A percentile compares a stretch with the other conserved stretches of the same genome.
These are phyloP conservation scores for Exsudoporus frostii DNA, from an alignment of 768 basidiomycete genomes.

Conservation along the genomic window DNA sequence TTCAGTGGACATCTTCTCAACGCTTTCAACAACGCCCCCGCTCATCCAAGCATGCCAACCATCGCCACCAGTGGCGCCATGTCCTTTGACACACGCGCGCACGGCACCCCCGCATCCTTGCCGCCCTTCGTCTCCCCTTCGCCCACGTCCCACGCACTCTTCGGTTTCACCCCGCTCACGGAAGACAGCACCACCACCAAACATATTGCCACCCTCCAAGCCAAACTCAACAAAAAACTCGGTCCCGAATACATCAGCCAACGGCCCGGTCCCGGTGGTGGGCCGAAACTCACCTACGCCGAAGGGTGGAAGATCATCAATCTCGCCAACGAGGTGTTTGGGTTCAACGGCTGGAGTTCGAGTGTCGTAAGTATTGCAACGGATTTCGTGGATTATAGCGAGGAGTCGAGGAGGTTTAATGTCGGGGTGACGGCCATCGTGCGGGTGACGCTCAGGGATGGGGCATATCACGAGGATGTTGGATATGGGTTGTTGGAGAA, in stretches of 20 bases:
- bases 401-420: constrained; percentile 61
- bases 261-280: constrained; percentile 83
- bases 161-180: constrained; percentile 33
- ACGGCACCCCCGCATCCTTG: constrained; percentile 33
- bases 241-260: constrained; percentile 94
- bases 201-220: constrained; percentile 68
- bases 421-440: constrained; percentile 84
- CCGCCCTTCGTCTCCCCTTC: constrained; percentile 5
- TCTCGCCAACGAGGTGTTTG: constrained; percentile 97
- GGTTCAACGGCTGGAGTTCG: constrained; percentile 95
- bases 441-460: constrained; percentile 83
- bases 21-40: constrained; percentile 33
- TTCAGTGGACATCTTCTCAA: constrained; percentile 59
- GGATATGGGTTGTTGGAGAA: constrained; percentile 91
- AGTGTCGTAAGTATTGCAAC: constrained; percentile 70
- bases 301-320: constrained; percentile 99
- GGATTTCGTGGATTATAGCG: constrained; percentile 74
- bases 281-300: constrained; percentile 85
- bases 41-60: constrained; percentile 22
- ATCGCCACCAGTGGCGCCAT: constrained; percentile 52
- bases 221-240: constrained; percentile 79
- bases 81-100: constrained; percentile 60
- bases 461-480: constrained; percentile 88
- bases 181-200: constrained; percentile 56
- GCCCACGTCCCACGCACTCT: neutral